Base-by-base conservation (phyloP, 23 red algal species). In the Gracilariopsis chorda region DNA sequence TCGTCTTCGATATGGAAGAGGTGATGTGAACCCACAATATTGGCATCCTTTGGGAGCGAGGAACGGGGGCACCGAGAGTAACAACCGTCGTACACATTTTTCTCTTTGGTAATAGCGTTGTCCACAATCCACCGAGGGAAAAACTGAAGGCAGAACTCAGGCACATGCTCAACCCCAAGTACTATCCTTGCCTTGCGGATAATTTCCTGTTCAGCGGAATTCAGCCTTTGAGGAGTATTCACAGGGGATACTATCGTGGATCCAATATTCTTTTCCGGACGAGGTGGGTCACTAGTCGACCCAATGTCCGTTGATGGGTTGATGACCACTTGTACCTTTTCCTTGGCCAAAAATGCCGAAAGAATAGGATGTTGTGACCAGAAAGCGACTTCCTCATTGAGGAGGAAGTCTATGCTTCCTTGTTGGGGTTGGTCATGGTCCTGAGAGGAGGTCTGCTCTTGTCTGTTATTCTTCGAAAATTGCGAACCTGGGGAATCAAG, bases 151-250 rank as follows among this genome's bases (percentile, higher is more conserved):
- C 42, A 21, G 0, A 11, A 36, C 39, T 76, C 69, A 24, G 40
- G 12, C 11, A 37, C 44, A 52, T 40, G 39, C 3, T 28, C 25
- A 42, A 52, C 35, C 12, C 75, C 75, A 7, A 57, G 20, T 24
- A 80, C 43, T 29, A 52, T 39, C 8, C 46, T 23, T 19, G 37
- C 37, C 35, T 45, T 23, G 21, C 46, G 44, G 37, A 80, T 28
- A 51, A 80, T 24, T 29, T 27, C 49, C 35, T 80, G 75, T 80
- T 80, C 75, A 21, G 12, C 25, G 46, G 75, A 80, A 25, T 48
- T 49, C 46, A 80, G 23, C 40, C 20, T 10, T 23, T n/a, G 20
- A 0, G 76, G 76, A 80, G 33, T 21, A 12, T 80, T 29, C 7
- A 28, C 43, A 21, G 17, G 76, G 10, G 76, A 80, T 55, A 56